These are phyloP conservation scores for Aspergillus sp. DNA, from an alignment of 2,329 filamentous ascomycete genomes.

Conservation along the genomic window DNA sequence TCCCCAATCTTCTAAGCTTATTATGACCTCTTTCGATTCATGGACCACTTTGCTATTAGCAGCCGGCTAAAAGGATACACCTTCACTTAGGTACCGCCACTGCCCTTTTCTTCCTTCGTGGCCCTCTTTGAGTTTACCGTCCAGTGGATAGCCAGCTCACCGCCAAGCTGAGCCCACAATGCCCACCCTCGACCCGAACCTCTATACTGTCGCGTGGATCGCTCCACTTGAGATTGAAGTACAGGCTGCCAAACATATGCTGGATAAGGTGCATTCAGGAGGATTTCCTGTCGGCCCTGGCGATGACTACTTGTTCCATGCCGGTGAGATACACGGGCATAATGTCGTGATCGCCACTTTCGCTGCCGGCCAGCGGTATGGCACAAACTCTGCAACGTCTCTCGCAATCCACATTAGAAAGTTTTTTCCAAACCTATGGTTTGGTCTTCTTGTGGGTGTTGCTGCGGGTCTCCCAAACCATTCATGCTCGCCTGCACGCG, in stretches of 20 bases:
- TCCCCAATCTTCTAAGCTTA: too few relatives aligned
- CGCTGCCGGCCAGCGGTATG: conserved; percentile 36
- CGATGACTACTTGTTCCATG: conserved; percentile 39
- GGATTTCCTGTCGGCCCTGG: conserved; percentile 31
- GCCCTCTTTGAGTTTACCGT: too few relatives aligned
- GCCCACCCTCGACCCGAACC: conserved; percentile 10
- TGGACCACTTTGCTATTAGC: too few relatives aligned
- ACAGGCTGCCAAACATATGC: conserved; percentile 29
- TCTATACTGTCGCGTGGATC: conserved; percentile 41
- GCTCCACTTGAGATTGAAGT: conserved; percentile 39
- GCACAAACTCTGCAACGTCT: conserved; percentile 33
- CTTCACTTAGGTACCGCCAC: too few relatives aligned
- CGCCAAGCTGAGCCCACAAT: not conserved
- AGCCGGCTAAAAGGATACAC: too few relatives aligned
- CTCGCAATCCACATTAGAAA: conserved; percentile 34
- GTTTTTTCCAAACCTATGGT: conserved; percentile 39
- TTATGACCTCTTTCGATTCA: too few relatives aligned
- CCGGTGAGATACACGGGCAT: conserved; percentile 38
- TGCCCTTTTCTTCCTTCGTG: too few relatives aligned
- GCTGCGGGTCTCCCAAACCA: conserved; percentile 37
- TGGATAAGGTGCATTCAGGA: conserved; percentile 27
- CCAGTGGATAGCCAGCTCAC: not conserved
- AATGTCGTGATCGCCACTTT: conserved; percentile 39
- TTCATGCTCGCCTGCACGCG: conserved; percentile 20
- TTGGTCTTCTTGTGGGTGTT: conserved; percentile 40